These are phyloP conservation scores for Lasiosphaeriaceae sp. DNA, from an alignment of 495 filamentous ascomycete genomes.

Conservation along the genomic window DNA sequence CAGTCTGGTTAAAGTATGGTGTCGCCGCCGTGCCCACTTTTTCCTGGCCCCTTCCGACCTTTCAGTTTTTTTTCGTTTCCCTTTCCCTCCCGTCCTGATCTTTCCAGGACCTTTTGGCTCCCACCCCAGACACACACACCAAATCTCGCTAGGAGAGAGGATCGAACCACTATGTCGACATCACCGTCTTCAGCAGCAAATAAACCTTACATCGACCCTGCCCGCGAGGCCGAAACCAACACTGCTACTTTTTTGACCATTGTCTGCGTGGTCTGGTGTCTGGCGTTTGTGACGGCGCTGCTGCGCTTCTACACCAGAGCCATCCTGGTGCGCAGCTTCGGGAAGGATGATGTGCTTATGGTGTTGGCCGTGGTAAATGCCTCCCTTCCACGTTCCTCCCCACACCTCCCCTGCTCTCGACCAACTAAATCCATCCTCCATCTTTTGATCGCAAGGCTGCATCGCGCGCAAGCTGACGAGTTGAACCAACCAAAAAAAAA, in stretches of 20 bases:
- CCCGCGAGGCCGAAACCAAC: conserved; percentile 21
- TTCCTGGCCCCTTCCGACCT: neutral
- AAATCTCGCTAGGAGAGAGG: neutral
- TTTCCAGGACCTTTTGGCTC: neutral
- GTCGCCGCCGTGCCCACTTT: conserved; percentile 10
- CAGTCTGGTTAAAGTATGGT: neutral
- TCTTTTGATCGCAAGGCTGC: too few species aligned
- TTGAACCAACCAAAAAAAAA: neutral
- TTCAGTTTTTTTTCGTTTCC: neutral
- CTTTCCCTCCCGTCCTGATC: neutral
- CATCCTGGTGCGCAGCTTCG: conserved; percentile 31
- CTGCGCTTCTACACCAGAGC: conserved; percentile 33
- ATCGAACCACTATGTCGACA: neutral
- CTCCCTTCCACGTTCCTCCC: neutral
- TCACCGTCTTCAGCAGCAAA: neutral
- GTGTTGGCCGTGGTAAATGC: conserved; percentile 28
- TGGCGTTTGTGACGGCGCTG: conserved; percentile 17
- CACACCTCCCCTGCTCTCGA: too few species aligned
- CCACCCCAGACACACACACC: neutral
- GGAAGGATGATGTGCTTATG: conserved; percentile 47
- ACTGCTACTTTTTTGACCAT: conserved; percentile 14
- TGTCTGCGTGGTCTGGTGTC: conserved; percentile 15
- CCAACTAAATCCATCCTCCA: too few species aligned
- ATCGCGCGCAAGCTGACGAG: too few species aligned
- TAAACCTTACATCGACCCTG: conserved; percentile 10